Base-by-base conservation (phyloP, 495 filamentous ascomycete species). In the Platismatia glauca region DNA sequence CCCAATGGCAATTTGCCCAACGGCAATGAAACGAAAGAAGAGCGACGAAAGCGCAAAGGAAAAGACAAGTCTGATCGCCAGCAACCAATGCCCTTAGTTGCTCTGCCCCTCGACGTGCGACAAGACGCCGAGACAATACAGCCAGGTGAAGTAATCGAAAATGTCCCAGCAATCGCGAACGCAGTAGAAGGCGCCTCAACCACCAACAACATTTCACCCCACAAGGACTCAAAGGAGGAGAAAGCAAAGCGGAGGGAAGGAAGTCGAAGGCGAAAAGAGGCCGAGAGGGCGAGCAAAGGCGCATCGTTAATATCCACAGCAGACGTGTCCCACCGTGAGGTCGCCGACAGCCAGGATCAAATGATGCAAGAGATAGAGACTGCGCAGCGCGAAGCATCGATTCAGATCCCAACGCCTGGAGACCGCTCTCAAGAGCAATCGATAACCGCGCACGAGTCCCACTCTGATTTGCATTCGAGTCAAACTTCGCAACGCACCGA, bases 61-160 rank as follows among this genome's bases (percentile, higher is more conserved):
- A 46, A 37, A 13, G 48, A 9, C 9, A 59, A 38, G 31, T 0
- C 35, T 1, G 15, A 35, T 12, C 31, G 24, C 5, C 33, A 6
- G n/a, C 15, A 9, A 18, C 34, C 29, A 39, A 39, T n/a, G 7
- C 55, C 56, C 8, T 13, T 11, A 41, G 59, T 55, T 8, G 44
- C 56, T n/a, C 39, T 61, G 3, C 63, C 58, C 16, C 20, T 38
- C 0, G 38, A 37, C 15, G 31, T 60, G 7, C 27, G 41, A 55
- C 39, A 52, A 39, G 6, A 50, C 24, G 58, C 58, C 1, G 58
- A 59, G 24, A 56, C 22, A 55, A 60, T 64, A 2, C 33, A 55
- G 33, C 62, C 57, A n/a, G 46, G 39, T 39, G 62, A 64, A 39
- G 57, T 64, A n/a, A 11, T 64, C 1, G 29, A 58, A 12, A 16